Percentiles rank a stretch among this genome's conserved stretches.
Conservation (phyloP, 148 eudicot genomes). For the Salicornia ramosissima region DNA sequence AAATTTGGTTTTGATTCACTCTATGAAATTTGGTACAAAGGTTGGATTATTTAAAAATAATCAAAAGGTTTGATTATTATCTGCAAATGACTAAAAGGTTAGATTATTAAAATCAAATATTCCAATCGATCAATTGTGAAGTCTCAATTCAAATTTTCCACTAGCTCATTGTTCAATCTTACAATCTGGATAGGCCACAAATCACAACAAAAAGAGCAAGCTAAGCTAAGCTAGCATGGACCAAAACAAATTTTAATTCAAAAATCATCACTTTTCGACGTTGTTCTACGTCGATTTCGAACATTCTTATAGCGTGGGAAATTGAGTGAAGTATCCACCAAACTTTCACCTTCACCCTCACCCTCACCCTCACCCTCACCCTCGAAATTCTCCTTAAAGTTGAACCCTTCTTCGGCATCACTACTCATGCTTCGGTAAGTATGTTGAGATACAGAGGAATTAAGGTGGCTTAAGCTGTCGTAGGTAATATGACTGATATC, state of each 20-base stretch:
- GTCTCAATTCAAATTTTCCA: too few species aligned
- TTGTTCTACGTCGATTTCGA: slow-evolving; percentile 16
- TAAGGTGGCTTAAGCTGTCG: slow-evolving; percentile 34
- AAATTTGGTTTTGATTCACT: too few species aligned
- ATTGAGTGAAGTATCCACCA: slow-evolving; percentile 20
- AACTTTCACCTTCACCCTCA: slow-evolving; percentile 26
- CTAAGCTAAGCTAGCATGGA: background rate
- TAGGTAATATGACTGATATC: slow-evolving; percentile 33
- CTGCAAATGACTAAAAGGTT: too few species aligned
- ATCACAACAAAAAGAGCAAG: too few species aligned
- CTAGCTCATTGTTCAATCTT: too few species aligned
- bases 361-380: slow-evolving; percentile 20
- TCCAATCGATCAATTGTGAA: too few species aligned
- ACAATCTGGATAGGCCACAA: too few species aligned
- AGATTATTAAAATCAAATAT: too few species aligned
- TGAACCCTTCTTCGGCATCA: slow-evolving; percentile 30
- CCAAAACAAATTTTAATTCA: background rate
- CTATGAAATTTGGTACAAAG: too few species aligned
- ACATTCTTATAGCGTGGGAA: slow-evolving; percentile 20
- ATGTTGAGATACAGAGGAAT: slow-evolving; percentile 29
- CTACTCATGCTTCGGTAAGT: slow-evolving; percentile 28
- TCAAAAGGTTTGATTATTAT: too few species aligned
- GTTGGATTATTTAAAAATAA: too few species aligned
- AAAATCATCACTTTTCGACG: slow-evolving; percentile 6
- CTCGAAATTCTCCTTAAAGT: slow-evolving; percentile 10